Conservation (phyloP, 192 early-diverging fungal genomes). For the Coemansia asiatica region DNA sequence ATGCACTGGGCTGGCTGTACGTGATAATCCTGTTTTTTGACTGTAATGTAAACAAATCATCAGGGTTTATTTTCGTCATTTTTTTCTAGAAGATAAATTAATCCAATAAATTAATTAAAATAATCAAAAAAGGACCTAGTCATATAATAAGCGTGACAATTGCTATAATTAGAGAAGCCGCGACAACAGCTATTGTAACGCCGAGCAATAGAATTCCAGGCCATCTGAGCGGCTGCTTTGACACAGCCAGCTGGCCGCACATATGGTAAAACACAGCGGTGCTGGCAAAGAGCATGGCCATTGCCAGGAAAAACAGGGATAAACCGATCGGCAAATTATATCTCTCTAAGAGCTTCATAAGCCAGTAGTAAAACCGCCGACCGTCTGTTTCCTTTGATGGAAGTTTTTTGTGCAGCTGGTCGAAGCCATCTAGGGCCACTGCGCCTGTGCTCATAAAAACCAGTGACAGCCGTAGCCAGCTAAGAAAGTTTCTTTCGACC, state of each 20-base stretch:
- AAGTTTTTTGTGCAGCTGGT: neutral
- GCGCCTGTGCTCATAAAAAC: conserved; percentile 39
- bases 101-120: no score
- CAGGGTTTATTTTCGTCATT: no score
- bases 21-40: no score
- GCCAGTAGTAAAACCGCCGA: conserved; percentile 9
- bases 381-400: neutral
- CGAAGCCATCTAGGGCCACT: conserved; percentile 15
- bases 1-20: no score
- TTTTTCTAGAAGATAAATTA: no score
- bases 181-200: conserved; percentile 13
- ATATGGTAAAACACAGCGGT: conserved; percentile 23
- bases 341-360: neutral
- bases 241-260: conserved; percentile 30
- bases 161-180: neutral
- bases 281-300: conserved; percentile 16
- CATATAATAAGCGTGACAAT: neutral
- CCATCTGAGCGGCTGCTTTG: conserved; percentile 29
- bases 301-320: conserved; percentile 21
- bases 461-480: conserved; percentile 40
- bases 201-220: conserved; percentile 22
- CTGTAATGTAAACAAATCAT: no score
- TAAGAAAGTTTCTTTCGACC: conserved; percentile 46
- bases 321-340: conserved; percentile 4
- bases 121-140: no score